Evolutionary conservation across 495 filamentous ascomycete species (phyloP).

Genomic region (Neurospora sp.): DNA sequence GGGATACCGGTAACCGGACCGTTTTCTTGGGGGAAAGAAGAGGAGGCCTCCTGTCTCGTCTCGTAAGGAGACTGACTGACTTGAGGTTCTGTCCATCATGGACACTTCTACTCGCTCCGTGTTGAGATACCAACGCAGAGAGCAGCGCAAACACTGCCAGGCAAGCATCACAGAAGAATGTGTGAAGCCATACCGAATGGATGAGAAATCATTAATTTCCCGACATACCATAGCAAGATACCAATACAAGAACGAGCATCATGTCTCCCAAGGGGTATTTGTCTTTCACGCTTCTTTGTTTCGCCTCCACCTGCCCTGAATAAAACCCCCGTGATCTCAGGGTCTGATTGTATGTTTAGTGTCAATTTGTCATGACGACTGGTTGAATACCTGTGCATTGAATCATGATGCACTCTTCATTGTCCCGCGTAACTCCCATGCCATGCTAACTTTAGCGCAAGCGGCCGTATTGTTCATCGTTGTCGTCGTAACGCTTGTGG

Average conservation of each 20-base stretch:
- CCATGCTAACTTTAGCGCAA: constrained; percentile 25
- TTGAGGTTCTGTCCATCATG: background rate
- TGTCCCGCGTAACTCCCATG: background rate
- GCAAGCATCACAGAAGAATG: constrained; percentile 6
- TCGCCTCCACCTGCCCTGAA: background rate
- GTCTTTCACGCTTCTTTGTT: background rate
- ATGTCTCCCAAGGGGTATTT: background rate
- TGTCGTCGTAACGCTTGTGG: constrained; percentile 36
- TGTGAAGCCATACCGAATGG: background rate
- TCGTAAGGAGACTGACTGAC: background rate
- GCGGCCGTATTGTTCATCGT: constrained; percentile 29
- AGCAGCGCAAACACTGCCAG: background rate
- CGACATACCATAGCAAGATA: background rate
- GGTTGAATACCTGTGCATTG: background rate
- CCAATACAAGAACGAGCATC: background rate
- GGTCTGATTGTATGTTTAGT: background rate
- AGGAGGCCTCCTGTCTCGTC: background rate
- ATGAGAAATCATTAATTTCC: background rate
- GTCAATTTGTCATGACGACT: background rate
- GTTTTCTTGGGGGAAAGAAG: background rate
- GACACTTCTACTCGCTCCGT: background rate
- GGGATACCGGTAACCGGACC: background rate
- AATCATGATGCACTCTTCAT: background rate
- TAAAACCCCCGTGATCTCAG: background rate
- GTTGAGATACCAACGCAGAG: background rate